Conservation (phyloP, 306 rosid species). For the Corylus americana region DNA sequence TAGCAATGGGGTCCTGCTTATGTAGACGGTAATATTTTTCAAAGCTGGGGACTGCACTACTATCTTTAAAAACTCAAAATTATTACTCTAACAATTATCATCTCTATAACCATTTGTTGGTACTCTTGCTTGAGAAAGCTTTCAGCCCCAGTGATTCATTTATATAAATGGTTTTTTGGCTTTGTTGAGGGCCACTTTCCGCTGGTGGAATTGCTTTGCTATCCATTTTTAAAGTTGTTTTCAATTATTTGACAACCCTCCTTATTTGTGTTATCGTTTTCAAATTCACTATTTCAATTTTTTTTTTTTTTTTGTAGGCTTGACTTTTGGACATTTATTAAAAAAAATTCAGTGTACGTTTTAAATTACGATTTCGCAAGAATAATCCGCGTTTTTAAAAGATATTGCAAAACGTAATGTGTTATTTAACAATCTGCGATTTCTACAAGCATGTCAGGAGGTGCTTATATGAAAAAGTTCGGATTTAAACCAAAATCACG, state of each 20-base stretch:
- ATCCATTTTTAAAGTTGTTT: not conserved
- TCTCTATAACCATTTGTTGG: not conserved
- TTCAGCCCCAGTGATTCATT: not conserved
- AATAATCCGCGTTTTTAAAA: no score
- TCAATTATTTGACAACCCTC: not conserved
- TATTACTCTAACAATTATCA: slow-evolving; percentile 22
- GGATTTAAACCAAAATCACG: no score
- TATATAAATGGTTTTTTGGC: not conserved
- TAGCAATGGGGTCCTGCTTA: slow-evolving; percentile 15
- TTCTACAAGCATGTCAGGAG: no score
- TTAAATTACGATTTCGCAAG: no score
- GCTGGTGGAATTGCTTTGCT: not conserved
- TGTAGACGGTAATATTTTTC: slow-evolving; percentile 9
- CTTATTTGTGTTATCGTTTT: no score
- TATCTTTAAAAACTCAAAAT: slow-evolving; percentile 1
- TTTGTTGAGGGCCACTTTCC: not conserved
- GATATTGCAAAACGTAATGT: no score
- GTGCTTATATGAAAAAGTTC: no score
- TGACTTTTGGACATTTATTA: no score
- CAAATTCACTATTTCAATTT: no score
- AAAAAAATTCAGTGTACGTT: no score
- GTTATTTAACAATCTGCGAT: no score
- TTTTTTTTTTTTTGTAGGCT: no score
- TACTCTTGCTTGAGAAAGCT: not conserved
- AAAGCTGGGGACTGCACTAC: slow-evolving; percentile 21